These are phyloP conservation scores for Rhizopogon sp. DNA, from an alignment of 768 basidiomycete species.

Conservation along the genomic window DNA sequence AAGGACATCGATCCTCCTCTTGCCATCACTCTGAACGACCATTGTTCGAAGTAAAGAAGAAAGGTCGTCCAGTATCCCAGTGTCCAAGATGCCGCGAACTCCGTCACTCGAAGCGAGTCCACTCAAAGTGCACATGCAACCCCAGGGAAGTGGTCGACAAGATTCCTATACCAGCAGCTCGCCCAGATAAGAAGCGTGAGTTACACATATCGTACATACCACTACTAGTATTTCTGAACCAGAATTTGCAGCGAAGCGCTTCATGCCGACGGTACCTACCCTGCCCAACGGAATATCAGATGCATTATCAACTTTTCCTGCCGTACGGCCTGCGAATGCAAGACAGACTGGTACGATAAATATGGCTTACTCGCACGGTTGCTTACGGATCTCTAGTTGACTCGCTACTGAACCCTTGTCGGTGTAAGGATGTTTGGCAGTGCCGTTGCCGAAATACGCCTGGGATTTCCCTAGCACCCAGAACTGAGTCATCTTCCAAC, in stretches of 20 bases:
- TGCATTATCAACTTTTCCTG: constrained; percentile 28
- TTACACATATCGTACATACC: background rate
- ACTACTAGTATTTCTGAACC: constrained; percentile 12
- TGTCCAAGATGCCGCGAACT: constrained; percentile 81
- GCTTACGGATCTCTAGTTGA: constrained; percentile 38
- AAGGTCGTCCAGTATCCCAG: constrained; percentile 88
- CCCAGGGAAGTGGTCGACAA: constrained; percentile 30
- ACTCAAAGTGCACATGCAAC: constrained; percentile 77
- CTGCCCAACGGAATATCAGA: constrained; percentile 73
- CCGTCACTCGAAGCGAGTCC: constrained; percentile 73
- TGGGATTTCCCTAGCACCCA: background rate
- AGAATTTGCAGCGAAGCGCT: constrained; percentile 49
- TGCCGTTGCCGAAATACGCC: constrained; percentile 40
- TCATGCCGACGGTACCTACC: constrained; percentile 65
- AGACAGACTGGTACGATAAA: constrained; percentile 43
- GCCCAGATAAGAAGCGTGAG: constrained; percentile 30
- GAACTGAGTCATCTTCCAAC: background rate
- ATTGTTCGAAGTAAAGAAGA: constrained; percentile 91
- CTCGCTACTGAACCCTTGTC: constrained; percentile 59
- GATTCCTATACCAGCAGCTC: constrained; percentile 27
- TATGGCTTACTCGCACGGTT: constrained; percentile 5
- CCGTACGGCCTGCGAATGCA: constrained; percentile 32
- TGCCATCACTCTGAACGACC: constrained; percentile 86
- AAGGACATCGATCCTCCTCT: constrained; percentile 87
- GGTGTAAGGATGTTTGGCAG: constrained; percentile 49